These are phyloP conservation scores for Rhizomucor miehei DNA, from an alignment of 371 early-diverging fungal genomes.

Conservation along the genomic window DNA sequence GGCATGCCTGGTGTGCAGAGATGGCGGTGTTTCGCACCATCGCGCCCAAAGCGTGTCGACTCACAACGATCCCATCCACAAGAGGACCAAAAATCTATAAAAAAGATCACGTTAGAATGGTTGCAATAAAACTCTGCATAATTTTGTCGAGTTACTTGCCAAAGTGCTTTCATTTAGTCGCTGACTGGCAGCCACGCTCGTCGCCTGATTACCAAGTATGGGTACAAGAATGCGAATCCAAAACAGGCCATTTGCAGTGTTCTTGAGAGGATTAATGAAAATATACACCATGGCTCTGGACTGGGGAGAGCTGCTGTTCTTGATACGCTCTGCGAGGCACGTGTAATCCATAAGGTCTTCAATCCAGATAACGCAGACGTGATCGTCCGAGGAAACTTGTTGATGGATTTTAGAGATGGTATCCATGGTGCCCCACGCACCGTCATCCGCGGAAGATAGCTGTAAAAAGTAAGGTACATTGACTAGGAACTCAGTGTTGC, in stretches of 20 bases:
- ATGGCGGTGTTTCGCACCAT: slow-evolving; percentile 72
- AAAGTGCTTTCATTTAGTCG: slow-evolving; percentile 43
- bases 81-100: slow-evolving; percentile 67
- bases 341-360: slow-evolving; percentile 48
- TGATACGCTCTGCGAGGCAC: slow-evolving; percentile 30
- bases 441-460: slow-evolving; percentile 9
- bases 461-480: slow-evolving; percentile 64
- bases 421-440: slow-evolving; percentile 12
- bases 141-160: slow-evolving; percentile 24
- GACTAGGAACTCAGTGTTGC: slow-evolving; percentile 69
- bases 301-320: slow-evolving; percentile 13
- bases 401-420: slow-evolving; percentile 30
- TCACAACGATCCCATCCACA: slow-evolving; percentile 69
- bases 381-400: slow-evolving; percentile 50
- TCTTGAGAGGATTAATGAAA: slow-evolving; percentile 56
- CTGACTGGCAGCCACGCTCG: slow-evolving; percentile 33
- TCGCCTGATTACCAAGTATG: slow-evolving; percentile 20
- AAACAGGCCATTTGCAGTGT: slow-evolving; percentile 52
- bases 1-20: slow-evolving; percentile 62
- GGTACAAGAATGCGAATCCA: slow-evolving; percentile 51
- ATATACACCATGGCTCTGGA: slow-evolving; percentile 49
- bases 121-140: no score
- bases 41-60: slow-evolving; percentile 63
- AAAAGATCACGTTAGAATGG: slow-evolving; percentile 4
- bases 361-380: slow-evolving; percentile 65